phyloP scores from a whole-genome alignment of 2,329 filamentous ascomycete genomes.

The Magnaporthales sp. region DNA sequence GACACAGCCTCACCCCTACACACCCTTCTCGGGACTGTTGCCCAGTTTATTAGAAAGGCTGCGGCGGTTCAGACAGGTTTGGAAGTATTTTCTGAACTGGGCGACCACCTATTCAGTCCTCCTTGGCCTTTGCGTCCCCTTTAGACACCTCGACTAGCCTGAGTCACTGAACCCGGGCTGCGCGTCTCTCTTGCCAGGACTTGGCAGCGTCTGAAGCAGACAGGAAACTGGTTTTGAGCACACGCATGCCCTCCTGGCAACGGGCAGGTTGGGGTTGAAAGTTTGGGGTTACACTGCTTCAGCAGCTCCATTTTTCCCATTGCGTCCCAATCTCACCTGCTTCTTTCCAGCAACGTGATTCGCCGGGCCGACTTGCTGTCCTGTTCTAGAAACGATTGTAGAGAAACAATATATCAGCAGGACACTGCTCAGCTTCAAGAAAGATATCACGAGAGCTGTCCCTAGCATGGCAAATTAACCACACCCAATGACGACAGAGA shows the following conservation, averaged over 20 bases:
- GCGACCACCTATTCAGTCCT: too few relatives aligned
- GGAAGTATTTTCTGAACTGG: too few relatives aligned
- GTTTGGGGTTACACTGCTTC: neutral
- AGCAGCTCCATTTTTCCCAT: neutral
- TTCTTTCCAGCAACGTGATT: neutral
- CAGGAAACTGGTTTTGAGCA: neutral
- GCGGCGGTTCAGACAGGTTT: too few relatives aligned
- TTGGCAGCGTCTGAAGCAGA: neutral
- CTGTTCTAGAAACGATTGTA: neutral
- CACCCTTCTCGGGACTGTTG: too few relatives aligned
- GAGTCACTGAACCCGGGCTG: neutral
- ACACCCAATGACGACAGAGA: neutral
- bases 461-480: neutral
- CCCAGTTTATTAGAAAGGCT: too few relatives aligned
- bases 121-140: too few relatives aligned
- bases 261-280: neutral
- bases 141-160: too few relatives aligned
- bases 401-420: neutral
- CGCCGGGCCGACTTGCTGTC: neutral
- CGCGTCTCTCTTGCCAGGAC: neutral
- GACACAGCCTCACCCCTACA: too few relatives aligned
- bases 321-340: neutral
- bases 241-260: neutral
- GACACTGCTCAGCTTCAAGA: neutral
- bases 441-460: neutral